Base-by-base conservation (phyloP, 2,329 filamentous ascomycete species). In the Colletotrichum ledebouriae region DNA sequence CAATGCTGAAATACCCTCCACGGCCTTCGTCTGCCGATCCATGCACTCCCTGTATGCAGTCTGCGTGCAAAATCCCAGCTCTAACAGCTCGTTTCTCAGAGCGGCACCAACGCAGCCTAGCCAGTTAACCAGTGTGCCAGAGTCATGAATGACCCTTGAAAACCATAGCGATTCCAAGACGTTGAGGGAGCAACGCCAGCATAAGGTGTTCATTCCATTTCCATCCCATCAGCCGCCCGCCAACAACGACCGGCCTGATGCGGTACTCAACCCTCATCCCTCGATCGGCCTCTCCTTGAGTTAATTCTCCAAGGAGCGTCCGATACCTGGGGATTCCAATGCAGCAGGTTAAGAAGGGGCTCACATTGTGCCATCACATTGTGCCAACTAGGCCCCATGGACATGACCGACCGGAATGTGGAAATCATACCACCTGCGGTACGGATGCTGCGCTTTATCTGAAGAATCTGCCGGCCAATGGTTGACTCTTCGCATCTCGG, bases 121-220 rank as follows among this genome's bases (percentile, higher is more conserved):
- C 37, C 52, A 55, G 34, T 33, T 22, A 44, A 10, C 29, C 52
- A 41, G 34, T 33, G 34, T 20, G 34, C 52, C 10, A 39, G 49
- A 57, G 55, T 56, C 62, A 66, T 69, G 33, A 50, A 66, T 69
- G 33, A 50, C 61, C 61, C 66, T 65, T 53, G 55, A 50, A 59
- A 49, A 59, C 53, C 47, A 11, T 42, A 25, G 17, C 56, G 41
- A 66, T 60, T 69, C 49, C 55, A 60, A 34, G 44, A 29, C 60
- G 53, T 68, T 65, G 53, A 49, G 65, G 47, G 49, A 69, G 66
- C 66, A 69, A 44, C 56, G 33, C 20, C 66, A 56, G 39, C 25
- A 29, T 44, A 33, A 50, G 49, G 66, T 60, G 61, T 69, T 69
- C 66, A 59, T 69, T 69, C 55, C 66, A 69, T 60, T 49, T 56